These are phyloP conservation scores for Lithohypha guttulata DNA, from an alignment of 2,329 filamentous ascomycete species.

Conservation along the genomic window DNA sequence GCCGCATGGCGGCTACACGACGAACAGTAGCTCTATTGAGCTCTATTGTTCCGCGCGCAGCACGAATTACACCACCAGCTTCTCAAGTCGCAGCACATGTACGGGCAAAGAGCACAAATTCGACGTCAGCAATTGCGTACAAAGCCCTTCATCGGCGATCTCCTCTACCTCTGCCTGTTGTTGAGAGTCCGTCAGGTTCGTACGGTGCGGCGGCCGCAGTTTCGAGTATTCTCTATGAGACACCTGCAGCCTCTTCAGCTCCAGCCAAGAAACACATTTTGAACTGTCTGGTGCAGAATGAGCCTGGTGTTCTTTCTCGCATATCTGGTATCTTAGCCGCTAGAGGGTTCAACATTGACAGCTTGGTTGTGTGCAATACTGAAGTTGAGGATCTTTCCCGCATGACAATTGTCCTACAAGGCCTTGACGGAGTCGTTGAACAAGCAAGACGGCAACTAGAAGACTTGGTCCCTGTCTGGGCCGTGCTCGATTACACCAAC, in stretches of 20 bases:
- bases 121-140: slow-evolving; percentile 90
- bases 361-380: slow-evolving; percentile 91
- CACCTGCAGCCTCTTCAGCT: slow-evolving; percentile 67
- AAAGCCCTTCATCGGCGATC: slow-evolving; percentile 91
- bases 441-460: slow-evolving; percentile 91
- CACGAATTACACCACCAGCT: slow-evolving; percentile 9
- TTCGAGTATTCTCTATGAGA: slow-evolving; percentile 98
- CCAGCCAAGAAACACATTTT: slow-evolving; percentile 91
- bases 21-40: slow-evolving; percentile 7
- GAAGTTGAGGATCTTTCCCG: slow-evolving; percentile 93
- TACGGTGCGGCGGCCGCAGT: slow-evolving; percentile 87
- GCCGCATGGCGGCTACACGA: slow-evolving; percentile 7
- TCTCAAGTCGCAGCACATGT: slow-evolving; percentile 12
- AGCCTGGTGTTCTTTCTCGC: slow-evolving; percentile 91
- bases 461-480: slow-evolving; percentile 96
- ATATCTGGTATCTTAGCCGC: slow-evolving; percentile 94
- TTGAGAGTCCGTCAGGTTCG: slow-evolving; percentile 55
- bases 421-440: slow-evolving; percentile 94
- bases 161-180: slow-evolving; percentile 68
- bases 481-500: slow-evolving; percentile 88
- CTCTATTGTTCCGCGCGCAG: slow-evolving; percentile 7
- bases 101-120: slow-evolving; percentile 38
- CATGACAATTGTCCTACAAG: slow-evolving; percentile 96
- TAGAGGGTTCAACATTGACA: slow-evolving; percentile 98
- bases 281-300: slow-evolving; percentile 98